These are phyloP conservation scores for Neonectria magnoliae DNA, from an alignment of 2,329 filamentous ascomycete genomes.

Conservation along the genomic window DNA sequence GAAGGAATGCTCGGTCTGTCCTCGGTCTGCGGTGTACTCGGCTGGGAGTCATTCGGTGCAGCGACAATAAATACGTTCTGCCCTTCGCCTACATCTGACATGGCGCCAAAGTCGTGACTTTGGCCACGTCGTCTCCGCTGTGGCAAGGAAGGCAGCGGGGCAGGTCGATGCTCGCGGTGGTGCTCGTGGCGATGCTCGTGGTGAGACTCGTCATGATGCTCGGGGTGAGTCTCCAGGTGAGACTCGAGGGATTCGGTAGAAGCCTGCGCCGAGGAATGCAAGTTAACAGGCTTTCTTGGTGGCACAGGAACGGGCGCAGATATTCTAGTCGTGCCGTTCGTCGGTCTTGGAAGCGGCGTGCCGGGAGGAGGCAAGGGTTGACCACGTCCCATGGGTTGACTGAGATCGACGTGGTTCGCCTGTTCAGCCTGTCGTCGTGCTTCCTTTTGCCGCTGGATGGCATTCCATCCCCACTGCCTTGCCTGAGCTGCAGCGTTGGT, in stretches of 20 bases:
- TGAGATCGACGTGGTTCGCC: conserved; percentile 54
- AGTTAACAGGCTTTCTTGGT: conserved; percentile 71
- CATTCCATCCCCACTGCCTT: conserved; percentile 68
- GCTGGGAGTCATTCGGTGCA: conserved; percentile 71
- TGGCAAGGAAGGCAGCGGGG: conserved; percentile 41
- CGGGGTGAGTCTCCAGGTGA: conserved; percentile 34
- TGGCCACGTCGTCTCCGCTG: conserved; percentile 52
- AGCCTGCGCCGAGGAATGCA: conserved; percentile 44
- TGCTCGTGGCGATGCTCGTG: too few relatives aligned
- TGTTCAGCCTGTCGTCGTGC: conserved; percentile 48
- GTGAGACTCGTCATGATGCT: conserved; percentile 33
- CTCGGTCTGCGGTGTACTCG: conserved; percentile 60
- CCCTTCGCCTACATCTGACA: conserved; percentile 50
- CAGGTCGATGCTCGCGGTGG: conserved; percentile 12
- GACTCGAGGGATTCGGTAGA: conserved; percentile 38
- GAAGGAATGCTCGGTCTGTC: conserved; percentile 36
- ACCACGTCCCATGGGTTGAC: conserved; percentile 82
- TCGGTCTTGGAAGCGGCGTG: conserved; percentile 75
- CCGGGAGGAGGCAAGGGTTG: conserved; percentile 85
- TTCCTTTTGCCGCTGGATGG: conserved; percentile 62
- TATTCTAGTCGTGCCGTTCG: conserved; percentile 68
- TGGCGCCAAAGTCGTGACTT: conserved; percentile 40
- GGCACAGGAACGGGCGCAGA: conserved; percentile 64
- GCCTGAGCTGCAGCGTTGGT: conserved; percentile 65
- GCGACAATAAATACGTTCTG: conserved; percentile 72